Evolutionary conservation across 2,329 filamentous ascomycete genomes (phyloP).

Genomic region (Aotearoamyces nothofagi): DNA sequence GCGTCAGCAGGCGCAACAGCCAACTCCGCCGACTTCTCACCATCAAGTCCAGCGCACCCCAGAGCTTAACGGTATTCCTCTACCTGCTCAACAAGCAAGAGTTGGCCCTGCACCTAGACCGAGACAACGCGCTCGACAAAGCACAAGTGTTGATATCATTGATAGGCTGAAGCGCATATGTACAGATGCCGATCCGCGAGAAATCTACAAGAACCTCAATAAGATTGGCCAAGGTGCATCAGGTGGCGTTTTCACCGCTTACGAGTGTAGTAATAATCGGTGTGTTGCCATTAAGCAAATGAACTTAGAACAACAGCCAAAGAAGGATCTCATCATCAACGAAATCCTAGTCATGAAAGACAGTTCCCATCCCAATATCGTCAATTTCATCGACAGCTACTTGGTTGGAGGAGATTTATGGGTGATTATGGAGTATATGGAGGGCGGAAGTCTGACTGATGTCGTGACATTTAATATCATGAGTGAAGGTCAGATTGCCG

Average conservation of each 20-base stretch:
- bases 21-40: constrained; percentile 36
- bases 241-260: constrained; percentile 86
- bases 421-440: constrained; percentile 99
- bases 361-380: constrained; percentile 94
- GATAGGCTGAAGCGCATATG: constrained; percentile 78
- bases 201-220: constrained; percentile 72
- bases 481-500: constrained; percentile 93
- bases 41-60: constrained; percentile 24
- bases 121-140: constrained; percentile 65
- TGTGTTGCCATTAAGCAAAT: constrained; percentile 99
- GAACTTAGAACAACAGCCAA: constrained; percentile 96
- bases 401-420: constrained; percentile 80
- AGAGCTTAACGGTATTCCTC: constrained; percentile 24
- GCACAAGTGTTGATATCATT: constrained; percentile 68
- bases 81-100: constrained; percentile 17
- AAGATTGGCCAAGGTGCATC: constrained; percentile 98
- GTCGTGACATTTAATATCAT: constrained; percentile 99
- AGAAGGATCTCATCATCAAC: constrained; percentile 98
- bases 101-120: constrained; percentile 48
- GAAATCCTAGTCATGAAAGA: constrained; percentile 99
- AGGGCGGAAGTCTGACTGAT: constrained; percentile 91
- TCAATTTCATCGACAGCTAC: constrained; percentile 98
- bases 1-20: constrained; percentile 37
- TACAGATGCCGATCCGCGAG: constrained; percentile 74
- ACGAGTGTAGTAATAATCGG: constrained; percentile 68